Evolutionary conservation across 2,329 filamentous ascomycete genomes (phyloP), one percentile per base, ranked within the genome.

Genomic region (Exophiala sp.): DNA sequence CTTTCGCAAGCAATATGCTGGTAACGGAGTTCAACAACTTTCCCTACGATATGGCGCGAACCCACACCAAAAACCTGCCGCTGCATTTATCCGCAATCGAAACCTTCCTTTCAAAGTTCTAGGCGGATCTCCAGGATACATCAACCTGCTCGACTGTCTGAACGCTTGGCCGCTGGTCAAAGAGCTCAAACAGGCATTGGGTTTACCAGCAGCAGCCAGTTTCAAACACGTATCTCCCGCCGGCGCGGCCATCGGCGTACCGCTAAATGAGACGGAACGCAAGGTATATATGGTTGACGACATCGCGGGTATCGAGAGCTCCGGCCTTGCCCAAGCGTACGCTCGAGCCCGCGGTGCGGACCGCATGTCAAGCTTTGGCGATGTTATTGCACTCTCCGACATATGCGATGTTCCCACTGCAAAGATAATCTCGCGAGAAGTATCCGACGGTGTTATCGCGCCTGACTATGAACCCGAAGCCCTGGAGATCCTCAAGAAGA

Each of bases 191-290:
- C 76, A 85, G 61, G 88, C 91, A 18, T 82, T 97, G 18, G 84
- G 85, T 61, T 83, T 85, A 68, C 88, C 93, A 27, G 93, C 93
- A 46, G 93, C 93, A 23, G 91, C 93, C 57, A 95, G 88, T 68
- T 98, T 98, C 83, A 98, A 96, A 81, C 93, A 98, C 68, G 93
- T 97, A 56, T 98, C 93, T 8, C 93, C 93, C 16, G 93, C 93
- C 37, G 93, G 93, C 65, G 93, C 91, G 52, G 91, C 93, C 59
- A 93, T 98, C 64, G 93, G 90, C 60, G 82, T 93, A 5, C 88
- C 89, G 18, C 79, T 98, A 58, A 88, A 76, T 58, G 81, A 86
- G 34, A 86, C 87, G 45, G 93, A 98, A 79, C 85, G 87, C 71
- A 94, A 95, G 74, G 93, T 96, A 48, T 98, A 95, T 77, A 96